Percentiles rank a stretch among this genome's conserved stretches.
phyloP scores from a whole-genome alignment of 768 basidiomycete species.

The Exidia glandulosa region DNA sequence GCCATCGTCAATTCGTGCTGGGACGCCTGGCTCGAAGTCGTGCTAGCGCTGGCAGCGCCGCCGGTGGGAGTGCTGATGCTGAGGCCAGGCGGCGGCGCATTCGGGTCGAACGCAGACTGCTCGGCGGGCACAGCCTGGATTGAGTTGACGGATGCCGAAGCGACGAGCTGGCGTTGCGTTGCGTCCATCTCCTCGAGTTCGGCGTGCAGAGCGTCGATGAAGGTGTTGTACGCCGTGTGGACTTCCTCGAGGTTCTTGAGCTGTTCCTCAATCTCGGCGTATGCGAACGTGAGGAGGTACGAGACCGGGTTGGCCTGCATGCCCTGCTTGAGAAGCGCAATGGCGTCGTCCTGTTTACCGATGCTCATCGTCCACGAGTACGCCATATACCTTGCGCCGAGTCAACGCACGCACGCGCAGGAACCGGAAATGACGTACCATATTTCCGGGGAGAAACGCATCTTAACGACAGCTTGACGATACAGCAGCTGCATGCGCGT shows the following conservation, averaged over 20 bases:
- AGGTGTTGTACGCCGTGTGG: constrained; percentile 59
- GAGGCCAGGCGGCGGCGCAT: constrained; percentile 14
- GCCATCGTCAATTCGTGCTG: constrained; percentile 32
- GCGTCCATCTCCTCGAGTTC: constrained; percentile 53
- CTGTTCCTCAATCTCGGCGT: constrained; percentile 60
- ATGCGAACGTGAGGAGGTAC: constrained; percentile 87
- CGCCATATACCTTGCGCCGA: constrained; percentile 68
- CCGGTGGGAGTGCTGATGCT: constrained; percentile 3
- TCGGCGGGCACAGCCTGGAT: constrained; percentile 16
- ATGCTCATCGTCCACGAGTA: constrained; percentile 68
- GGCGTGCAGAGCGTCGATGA: constrained; percentile 52
- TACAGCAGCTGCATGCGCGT: constrained; percentile 73
- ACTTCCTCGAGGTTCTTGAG: constrained; percentile 56
- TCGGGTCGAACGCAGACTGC: constrained; percentile 30
- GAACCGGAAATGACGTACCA: constrained; percentile 42
- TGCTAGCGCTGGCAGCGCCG: constrained; percentile 14
- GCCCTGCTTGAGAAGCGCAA: constrained; percentile 70
- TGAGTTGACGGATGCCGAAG: not conserved
- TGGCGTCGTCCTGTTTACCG: constrained; percentile 72
- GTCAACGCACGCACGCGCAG: not conserved
- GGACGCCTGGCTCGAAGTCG: constrained; percentile 13
- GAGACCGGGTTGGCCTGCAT: constrained; percentile 80
- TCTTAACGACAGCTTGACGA: constrained; percentile 77
- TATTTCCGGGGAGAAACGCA: constrained; percentile 92
- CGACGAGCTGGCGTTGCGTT: constrained; percentile 11